These are phyloP conservation scores for Kwoniella europaea DNA, from an alignment of 768 basidiomycete species.

Conservation along the genomic window DNA sequence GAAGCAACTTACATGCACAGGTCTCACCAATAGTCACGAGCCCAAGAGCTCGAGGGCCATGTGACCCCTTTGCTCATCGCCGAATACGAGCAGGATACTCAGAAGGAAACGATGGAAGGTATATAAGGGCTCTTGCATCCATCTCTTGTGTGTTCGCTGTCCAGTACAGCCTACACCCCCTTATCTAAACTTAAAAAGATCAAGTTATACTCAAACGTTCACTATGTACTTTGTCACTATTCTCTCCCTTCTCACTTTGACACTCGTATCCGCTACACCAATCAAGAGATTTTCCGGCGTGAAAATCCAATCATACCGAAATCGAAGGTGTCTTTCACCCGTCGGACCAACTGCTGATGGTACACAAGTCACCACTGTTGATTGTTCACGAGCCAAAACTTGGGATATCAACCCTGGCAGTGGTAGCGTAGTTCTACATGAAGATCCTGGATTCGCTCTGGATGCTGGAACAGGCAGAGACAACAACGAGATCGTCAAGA, in stretches of 20 bases:
- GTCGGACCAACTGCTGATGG: slow-evolving; percentile 12
- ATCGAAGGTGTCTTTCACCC: slow-evolving; percentile 19
- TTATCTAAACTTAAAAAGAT: too few relatives aligned
- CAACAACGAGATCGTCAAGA: slow-evolving; percentile 32
- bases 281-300: slow-evolving; percentile 22
- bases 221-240: slow-evolving; percentile 29
- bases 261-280: neutral
- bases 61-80: neutral
- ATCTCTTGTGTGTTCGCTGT: too few relatives aligned
- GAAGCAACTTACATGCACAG: neutral
- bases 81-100: neutral
- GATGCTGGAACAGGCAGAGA: slow-evolving; percentile 24
- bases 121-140: too few relatives aligned
- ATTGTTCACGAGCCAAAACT: slow-evolving; percentile 13
- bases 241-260: slow-evolving; percentile 17
- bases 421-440: slow-evolving; percentile 22
- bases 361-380: slow-evolving; percentile 8
- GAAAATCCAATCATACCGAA: slow-evolving; percentile 26
- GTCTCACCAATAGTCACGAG: neutral
- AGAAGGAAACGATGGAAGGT: too few relatives aligned
- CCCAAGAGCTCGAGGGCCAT: neutral
- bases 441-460: slow-evolving; percentile 12
- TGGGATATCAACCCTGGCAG: slow-evolving; percentile 33
- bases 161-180: too few relatives aligned
- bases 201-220: neutral